Evolutionary conservation across 140 eudicot genomes (phyloP).

Genomic region (Bidens hawaiensis): DNA sequence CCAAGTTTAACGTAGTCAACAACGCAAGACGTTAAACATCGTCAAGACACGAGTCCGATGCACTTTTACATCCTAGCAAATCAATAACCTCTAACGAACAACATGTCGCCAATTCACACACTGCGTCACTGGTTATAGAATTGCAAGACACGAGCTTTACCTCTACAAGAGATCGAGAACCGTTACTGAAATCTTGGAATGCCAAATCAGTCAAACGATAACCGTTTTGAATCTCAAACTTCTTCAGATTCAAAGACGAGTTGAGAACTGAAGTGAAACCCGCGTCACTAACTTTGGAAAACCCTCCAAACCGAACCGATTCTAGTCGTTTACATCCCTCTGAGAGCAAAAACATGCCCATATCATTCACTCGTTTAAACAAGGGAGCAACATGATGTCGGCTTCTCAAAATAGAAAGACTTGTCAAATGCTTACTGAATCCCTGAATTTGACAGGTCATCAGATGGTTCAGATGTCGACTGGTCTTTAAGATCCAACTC

Average conservation of each 20-base stretch:
- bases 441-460: constrained; percentile 50
- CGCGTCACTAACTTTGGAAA: constrained; percentile 65
- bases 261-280: constrained; percentile 54
- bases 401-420: constrained; percentile 52
- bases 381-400: constrained; percentile 19
- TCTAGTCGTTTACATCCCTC: constrained; percentile 53
- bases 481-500: constrained; percentile 72
- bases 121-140: constrained; percentile 49
- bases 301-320: constrained; percentile 53
- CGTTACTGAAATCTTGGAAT: constrained; percentile 36
- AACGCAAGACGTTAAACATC: constrained; percentile 25
- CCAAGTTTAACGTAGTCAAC: constrained; percentile 43
- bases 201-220: constrained; percentile 46
- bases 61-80: constrained; percentile 47
- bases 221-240: constrained; percentile 44
- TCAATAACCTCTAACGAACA: constrained; percentile 41
- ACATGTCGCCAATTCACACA: constrained; percentile 38
- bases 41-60: constrained; percentile 44
- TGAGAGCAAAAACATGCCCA: constrained; percentile 60
- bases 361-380: constrained; percentile 39
- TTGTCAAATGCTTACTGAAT: constrained; percentile 39
- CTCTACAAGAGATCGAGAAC: constrained; percentile 43
- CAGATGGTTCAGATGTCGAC: constrained; percentile 28
- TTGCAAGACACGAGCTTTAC: constrained; percentile 42
- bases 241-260: constrained; percentile 45